A percentile compares a stretch with the other conserved stretches of the same genome.
Conservation (phyloP, 139 green algal species). For the Micractinium conductrix region DNA sequence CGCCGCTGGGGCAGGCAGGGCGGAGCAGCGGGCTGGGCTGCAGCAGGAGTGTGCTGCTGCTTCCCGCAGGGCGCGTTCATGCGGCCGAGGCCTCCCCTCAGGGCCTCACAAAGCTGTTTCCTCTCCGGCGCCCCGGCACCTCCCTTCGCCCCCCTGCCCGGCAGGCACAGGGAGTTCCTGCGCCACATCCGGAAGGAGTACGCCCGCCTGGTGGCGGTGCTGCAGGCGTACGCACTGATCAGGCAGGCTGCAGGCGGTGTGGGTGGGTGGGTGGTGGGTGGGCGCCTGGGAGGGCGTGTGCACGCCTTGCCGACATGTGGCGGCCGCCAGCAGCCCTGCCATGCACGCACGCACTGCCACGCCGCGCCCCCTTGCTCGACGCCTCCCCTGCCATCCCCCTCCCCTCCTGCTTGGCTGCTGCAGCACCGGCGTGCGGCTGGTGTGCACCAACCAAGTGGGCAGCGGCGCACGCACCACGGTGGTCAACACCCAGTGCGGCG, state of each 20-base stretch:
- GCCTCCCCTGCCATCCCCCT: not conserved
- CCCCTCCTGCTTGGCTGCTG: not conserved
- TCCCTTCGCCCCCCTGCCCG: too few species aligned
- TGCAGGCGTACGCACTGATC: constrained; percentile 82
- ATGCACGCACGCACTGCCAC: too few species aligned
- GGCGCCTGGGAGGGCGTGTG: too few species aligned
- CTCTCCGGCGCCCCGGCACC: too few species aligned
- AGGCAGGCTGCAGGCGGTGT: not conserved
- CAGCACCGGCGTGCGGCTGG: constrained; percentile 60
- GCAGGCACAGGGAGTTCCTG: constrained; percentile 67
- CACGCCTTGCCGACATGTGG: too few species aligned
- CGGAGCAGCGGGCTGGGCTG: too few species aligned
- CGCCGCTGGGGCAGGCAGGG: too few species aligned
- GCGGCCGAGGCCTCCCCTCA: too few species aligned
- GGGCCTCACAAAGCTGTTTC: too few species aligned
- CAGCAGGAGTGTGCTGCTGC: too few species aligned
- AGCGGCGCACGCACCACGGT: constrained; percentile 62
- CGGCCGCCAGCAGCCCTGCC: too few species aligned
- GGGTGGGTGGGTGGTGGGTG: not conserved
- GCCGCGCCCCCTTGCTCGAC: not conserved
- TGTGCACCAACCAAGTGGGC: constrained; percentile 77
- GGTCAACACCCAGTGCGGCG: constrained; percentile 65
- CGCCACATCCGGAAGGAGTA: constrained; percentile 90
- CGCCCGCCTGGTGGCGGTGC: constrained; percentile 69
- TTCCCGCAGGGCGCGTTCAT: too few species aligned